These are phyloP conservation scores for Agrocybe pediades DNA, from an alignment of 768 basidiomycete species.

Conservation along the genomic window DNA sequence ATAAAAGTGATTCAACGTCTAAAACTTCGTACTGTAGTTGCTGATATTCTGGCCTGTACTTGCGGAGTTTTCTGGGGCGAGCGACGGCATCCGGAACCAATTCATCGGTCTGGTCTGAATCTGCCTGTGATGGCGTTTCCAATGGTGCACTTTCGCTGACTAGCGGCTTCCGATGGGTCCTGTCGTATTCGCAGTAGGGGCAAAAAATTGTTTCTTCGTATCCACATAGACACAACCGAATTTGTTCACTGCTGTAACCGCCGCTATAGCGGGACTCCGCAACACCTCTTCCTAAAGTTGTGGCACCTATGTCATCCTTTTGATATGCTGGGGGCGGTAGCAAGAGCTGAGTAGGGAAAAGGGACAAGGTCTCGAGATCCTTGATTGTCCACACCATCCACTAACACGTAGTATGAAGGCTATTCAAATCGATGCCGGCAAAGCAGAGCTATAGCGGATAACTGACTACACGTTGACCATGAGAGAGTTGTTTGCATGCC, in stretches of 20 bases:
- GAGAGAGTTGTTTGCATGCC: background rate
- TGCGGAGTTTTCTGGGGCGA: conserved; percentile 20
- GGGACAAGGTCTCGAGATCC: conserved; percentile 15
- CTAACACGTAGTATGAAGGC: background rate
- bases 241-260: background rate
- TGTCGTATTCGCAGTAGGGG: conserved; percentile 25
- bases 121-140: background rate
- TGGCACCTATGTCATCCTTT: background rate
- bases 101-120: background rate
- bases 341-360: background rate
- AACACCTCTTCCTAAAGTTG: background rate
- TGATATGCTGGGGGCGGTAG: background rate
- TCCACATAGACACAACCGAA: conserved; percentile 14
- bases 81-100: background rate
- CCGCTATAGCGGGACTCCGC: background rate
- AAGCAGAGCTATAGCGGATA: too few relatives aligned
- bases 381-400: conserved; percentile 20
- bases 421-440: background rate
- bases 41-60: conserved; percentile 19
- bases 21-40: conserved; percentile 16
- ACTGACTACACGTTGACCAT: too few relatives aligned
- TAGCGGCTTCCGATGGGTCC: conserved; percentile 2
- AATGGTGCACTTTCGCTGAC: conserved; percentile 4
- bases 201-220: conserved; percentile 19
- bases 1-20: conserved; percentile 5